phyloP scores from a whole-genome alignment of 2,329 filamentous ascomycete species.

The Colletotrichum sp. region DNA sequence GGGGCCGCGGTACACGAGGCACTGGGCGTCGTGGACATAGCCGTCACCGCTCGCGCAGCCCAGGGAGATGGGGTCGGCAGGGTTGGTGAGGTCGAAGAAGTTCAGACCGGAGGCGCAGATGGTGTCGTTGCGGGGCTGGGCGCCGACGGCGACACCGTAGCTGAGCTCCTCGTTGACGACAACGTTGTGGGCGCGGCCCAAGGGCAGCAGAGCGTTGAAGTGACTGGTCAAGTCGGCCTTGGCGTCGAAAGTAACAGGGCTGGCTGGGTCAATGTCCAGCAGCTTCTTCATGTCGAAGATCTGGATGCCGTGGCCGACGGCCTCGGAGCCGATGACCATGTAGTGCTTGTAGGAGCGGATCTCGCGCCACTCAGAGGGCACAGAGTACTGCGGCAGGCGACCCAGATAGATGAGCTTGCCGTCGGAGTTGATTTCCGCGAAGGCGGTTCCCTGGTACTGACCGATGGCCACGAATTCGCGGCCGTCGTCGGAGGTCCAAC shows the following conservation, averaged over 20 bases:
- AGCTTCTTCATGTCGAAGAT: slow-evolving; percentile 67
- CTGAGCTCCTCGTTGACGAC: slow-evolving; percentile 52
- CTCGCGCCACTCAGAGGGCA: slow-evolving; percentile 34
- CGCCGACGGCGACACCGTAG: slow-evolving; percentile 51
- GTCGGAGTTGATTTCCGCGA: slow-evolving; percentile 45
- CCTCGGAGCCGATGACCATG: slow-evolving; percentile 43
- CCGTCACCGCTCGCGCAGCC: slow-evolving; percentile 60
- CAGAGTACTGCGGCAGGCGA: slow-evolving; percentile 32
- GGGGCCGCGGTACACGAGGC: slow-evolving; percentile 58
- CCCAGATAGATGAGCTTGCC: slow-evolving; percentile 49
- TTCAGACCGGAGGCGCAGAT: slow-evolving; percentile 57
- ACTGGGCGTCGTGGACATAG: slow-evolving; percentile 67
- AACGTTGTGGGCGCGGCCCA: slow-evolving; percentile 49
- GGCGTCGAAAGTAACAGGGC: slow-evolving; percentile 33
- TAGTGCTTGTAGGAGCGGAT: slow-evolving; percentile 40
- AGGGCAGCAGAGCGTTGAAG: slow-evolving; percentile 31
- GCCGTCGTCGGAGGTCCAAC: slow-evolving; percentile 51
- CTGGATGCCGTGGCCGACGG: slow-evolving; percentile 58
- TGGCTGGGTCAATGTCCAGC: slow-evolving; percentile 45
- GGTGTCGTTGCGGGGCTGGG: slow-evolving; percentile 38
- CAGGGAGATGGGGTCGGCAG: slow-evolving; percentile 54
- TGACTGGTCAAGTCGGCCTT: slow-evolving; percentile 34
- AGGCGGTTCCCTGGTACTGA: slow-evolving; percentile 49
- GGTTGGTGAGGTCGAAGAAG: slow-evolving; percentile 62
- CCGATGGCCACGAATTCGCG: slow-evolving; percentile 50